Percentiles rank a stretch among this genome's conserved stretches.
phyloP scores from a whole-genome alignment of 164 flowering plant species.

The Cinnamomum micranthum region DNA sequence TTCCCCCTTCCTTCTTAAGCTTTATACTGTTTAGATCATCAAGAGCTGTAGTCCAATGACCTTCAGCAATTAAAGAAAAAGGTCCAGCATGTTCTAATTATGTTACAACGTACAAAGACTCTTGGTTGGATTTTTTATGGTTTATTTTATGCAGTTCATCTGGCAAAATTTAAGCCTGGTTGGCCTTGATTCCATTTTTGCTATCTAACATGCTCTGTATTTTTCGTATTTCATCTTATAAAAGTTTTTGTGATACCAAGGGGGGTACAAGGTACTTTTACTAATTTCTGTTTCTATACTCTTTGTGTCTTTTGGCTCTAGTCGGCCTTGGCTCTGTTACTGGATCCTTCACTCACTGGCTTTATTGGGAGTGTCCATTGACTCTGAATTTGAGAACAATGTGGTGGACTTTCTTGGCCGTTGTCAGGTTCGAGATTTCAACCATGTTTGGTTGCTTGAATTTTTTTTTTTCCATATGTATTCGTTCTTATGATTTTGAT shows the following conservation, averaged over 20 bases:
- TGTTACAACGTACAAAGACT: no score
- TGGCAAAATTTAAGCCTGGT: no score
- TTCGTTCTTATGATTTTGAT: background rate
- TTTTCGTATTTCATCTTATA: no score
- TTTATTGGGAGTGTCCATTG: constrained; percentile 67
- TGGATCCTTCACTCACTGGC: constrained; percentile 93
- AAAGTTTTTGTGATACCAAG: background rate
- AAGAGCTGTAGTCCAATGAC: no score
- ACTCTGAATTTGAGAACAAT: constrained; percentile 47
- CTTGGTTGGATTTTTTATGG: no score
- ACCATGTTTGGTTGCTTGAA: background rate
- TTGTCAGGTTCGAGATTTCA: constrained; percentile 62
- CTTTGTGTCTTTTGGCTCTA: constrained; percentile 19
- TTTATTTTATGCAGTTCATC: no score
- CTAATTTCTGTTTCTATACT: constrained; percentile 1
- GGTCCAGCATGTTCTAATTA: no score
- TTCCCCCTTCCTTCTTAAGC: no score
- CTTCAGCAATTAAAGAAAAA: no score
- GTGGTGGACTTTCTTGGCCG: constrained; percentile 71
- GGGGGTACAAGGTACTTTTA: background rate
- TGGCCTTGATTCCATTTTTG: no score
- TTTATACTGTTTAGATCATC: no score
- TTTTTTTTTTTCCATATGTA: background rate
- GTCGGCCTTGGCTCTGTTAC: constrained; percentile 98
- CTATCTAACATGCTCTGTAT: no score